A percentile compares a stretch with the other conserved stretches of the same genome.
These are phyloP conservation scores for Botrytis paeoniae DNA, from an alignment of 2,329 filamentous ascomycete genomes.

Conservation along the genomic window DNA sequence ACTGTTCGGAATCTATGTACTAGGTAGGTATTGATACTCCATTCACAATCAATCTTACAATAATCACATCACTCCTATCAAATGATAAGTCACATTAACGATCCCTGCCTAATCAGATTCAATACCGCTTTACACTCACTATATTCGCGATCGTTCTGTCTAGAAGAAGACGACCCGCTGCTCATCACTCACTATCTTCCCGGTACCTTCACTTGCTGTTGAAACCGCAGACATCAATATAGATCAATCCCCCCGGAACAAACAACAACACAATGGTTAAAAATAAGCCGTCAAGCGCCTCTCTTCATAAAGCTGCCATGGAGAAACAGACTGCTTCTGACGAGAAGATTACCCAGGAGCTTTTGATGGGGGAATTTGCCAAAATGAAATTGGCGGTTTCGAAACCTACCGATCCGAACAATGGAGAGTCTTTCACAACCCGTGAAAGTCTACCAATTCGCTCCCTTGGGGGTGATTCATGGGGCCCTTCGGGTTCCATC, in stretches of 20 bases:
- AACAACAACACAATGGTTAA: slow-evolving; percentile 1
- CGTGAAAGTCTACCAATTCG: slow-evolving; percentile 1
- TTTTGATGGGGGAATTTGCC: not conserved
- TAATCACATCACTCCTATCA: not conserved
- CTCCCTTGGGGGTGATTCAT: not conserved
- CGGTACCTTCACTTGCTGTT: not conserved
- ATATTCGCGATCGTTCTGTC: not conserved
- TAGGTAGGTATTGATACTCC: not conserved
- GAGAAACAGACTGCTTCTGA: not conserved
- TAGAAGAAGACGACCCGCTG: not conserved
- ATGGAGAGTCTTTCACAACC: not conserved
- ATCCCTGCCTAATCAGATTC: slow-evolving; percentile 26
- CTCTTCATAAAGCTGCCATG: not conserved
- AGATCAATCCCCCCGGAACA: no score
- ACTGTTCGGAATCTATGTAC: not conserved
- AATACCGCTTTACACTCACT: not conserved
- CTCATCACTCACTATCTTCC: not conserved
- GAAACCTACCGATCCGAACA: not conserved
- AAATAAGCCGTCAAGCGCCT: not conserved
- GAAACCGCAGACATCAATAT: not conserved
- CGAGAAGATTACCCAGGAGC: not conserved
- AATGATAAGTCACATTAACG: not conserved
- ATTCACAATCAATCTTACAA: not conserved
- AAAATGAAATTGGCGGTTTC: not conserved
- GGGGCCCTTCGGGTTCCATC: not conserved